Evolutionary conservation across 371 early-diverging fungal genomes (phyloP).

Genomic region (Gilbertella persicaria): DNA sequence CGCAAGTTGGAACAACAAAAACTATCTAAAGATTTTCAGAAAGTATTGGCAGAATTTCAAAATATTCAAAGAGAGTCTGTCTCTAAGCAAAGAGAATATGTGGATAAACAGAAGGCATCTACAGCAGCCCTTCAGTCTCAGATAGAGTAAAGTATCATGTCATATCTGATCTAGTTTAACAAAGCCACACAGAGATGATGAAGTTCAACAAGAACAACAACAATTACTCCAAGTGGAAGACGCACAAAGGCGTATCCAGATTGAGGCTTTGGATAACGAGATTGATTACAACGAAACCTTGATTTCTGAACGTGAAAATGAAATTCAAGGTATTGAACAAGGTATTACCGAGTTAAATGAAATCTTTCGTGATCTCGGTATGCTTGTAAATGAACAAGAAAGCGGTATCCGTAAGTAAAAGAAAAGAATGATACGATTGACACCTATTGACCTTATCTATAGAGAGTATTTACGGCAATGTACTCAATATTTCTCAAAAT

Average conservation of each 20-base stretch:
- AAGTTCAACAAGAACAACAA: slow-evolving; percentile 41
- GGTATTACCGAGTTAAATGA: slow-evolving; percentile 93
- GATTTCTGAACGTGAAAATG: slow-evolving; percentile 92
- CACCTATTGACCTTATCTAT: not conserved
- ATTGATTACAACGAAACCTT: slow-evolving; percentile 89
- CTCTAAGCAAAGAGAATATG: slow-evolving; percentile 82
- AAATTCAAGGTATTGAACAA: slow-evolving; percentile 89
- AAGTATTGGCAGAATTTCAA: slow-evolving; percentile 85
- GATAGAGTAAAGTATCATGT: not conserved
- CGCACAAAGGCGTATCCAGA: slow-evolving; percentile 58
- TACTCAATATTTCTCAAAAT: slow-evolving; percentile 75
- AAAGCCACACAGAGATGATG: slow-evolving; percentile 50
- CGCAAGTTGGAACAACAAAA: slow-evolving; percentile 78
- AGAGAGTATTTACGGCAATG: slow-evolving; percentile 72
- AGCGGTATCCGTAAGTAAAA: slow-evolving; percentile 77
- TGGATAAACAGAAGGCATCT: slow-evolving; percentile 67
- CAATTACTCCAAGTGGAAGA: slow-evolving; percentile 35
- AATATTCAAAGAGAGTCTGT: slow-evolving; percentile 78
- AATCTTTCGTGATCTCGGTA: slow-evolving; percentile 94
- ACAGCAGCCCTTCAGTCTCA: slow-evolving; percentile 42
- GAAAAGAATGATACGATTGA: not conserved
- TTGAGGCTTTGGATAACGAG: slow-evolving; percentile 85
- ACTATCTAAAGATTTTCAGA: slow-evolving; percentile 91
- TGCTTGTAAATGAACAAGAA: slow-evolving; percentile 96
- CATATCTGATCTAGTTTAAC: not conserved